A percentile compares a stretch with the other conserved stretches of the same genome.
phyloP scores from a whole-genome alignment of 345 rosid genomes.

The Aquilaria yunnanensis region DNA sequence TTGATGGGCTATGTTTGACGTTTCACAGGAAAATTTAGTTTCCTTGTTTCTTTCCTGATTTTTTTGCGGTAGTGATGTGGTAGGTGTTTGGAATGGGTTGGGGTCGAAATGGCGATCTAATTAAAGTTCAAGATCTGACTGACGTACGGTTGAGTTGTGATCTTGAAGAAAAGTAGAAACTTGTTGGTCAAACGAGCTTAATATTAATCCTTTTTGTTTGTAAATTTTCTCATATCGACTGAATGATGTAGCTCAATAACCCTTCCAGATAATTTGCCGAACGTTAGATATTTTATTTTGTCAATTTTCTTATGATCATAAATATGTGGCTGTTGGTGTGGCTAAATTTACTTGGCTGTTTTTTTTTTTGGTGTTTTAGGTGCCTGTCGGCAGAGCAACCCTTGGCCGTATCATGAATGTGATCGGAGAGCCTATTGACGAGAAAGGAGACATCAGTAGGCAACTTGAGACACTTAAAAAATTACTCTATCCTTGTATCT shows the following conservation, averaged over 20 bases:
- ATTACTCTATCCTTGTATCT: background rate
- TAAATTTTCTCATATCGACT: no score
- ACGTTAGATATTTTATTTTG: no score
- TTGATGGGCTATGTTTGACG: no score
- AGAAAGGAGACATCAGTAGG: constrained; percentile 79
- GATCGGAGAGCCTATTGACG: constrained; percentile 87
- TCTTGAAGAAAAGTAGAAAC: background rate
- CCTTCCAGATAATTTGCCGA: no score
- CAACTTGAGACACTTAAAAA: background rate
- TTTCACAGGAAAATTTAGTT: background rate
- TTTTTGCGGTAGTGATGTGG: background rate
- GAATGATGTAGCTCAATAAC: no score
- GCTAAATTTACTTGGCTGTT: no score
- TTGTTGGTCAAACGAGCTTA: background rate
- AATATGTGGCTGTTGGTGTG: no score
- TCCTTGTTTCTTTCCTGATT: background rate
- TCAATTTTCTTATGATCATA: background rate
- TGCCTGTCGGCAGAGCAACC: constrained; percentile 90
- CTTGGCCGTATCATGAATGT: constrained; percentile 93
- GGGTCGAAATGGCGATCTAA: no score
- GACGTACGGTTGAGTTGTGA: background rate
- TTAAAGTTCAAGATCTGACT: no score
- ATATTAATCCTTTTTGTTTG: no score
- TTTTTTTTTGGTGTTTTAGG: constrained; percentile 28
- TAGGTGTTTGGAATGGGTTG: background rate